phyloP scores from a whole-genome alignment of 2,329 filamentous ascomycete species.

The Tolypocladium guangdongense region DNA sequence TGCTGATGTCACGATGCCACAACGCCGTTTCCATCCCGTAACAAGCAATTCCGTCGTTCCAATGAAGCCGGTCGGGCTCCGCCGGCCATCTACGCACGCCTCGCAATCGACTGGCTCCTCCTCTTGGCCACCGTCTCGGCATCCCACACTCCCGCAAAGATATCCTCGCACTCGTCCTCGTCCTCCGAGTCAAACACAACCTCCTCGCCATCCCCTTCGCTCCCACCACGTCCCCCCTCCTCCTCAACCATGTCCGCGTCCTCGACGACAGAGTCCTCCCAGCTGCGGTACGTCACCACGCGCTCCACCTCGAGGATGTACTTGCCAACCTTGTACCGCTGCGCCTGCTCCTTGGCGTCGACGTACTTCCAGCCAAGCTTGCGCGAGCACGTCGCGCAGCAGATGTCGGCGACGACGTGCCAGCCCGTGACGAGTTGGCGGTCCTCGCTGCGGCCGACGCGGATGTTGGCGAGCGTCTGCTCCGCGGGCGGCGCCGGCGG shows the following conservation, averaged over 20 bases:
- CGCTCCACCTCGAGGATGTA: conserved; percentile 54
- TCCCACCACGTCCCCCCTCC: conserved; percentile 2
- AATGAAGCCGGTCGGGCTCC: background rate
- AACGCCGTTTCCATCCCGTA: background rate
- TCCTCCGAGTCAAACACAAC: conserved; percentile 52
- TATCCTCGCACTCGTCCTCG: conserved; percentile 55
- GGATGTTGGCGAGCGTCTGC: conserved; percentile 39
- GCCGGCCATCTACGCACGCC: conserved; percentile 2
- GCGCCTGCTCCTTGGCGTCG: conserved; percentile 45
- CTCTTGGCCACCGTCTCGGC: conserved; percentile 37
- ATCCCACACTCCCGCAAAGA: conserved; percentile 54
- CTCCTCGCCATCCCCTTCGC: conserved; percentile 11
- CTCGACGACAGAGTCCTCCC: conserved; percentile 28
- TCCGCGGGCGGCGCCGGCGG: conserved; percentile 17
- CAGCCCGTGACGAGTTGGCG: conserved; percentile 50
- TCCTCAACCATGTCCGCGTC: conserved; percentile 3
- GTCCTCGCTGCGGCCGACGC: conserved; percentile 41
- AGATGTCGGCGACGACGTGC: conserved; percentile 55
- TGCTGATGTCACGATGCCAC: background rate
- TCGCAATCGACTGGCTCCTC: conserved; percentile 26
- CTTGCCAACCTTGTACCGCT: conserved; percentile 59
- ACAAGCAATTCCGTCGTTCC: background rate
- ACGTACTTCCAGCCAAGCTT: conserved; percentile 61
- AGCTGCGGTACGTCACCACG: conserved; percentile 39
- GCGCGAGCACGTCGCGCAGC: conserved; percentile 41